Base-by-base conservation (phyloP, 2,329 filamentous ascomycete species). In the Macrophomina phaseolina region DNA sequence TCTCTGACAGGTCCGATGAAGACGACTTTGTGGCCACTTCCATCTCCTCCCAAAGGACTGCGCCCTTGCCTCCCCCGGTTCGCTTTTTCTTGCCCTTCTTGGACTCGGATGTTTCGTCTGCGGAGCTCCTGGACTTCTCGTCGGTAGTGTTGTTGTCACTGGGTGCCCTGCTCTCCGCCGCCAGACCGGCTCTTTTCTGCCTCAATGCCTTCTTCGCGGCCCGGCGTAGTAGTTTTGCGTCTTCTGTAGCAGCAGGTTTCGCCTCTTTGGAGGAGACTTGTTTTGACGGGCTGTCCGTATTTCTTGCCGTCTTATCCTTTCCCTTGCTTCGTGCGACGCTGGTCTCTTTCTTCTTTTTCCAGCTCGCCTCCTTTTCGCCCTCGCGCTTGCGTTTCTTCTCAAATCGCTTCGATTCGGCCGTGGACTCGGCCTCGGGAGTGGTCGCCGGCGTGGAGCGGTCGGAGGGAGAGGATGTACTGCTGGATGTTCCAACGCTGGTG, bases 351-450 rank as follows among this genome's bases (percentile, higher is more conserved):
- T 68, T 49, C 63, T 68, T 71, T 58, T 72, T 72, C 23, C 55
- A 53, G 51, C 69, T 60, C 4, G 66, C 2, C 18, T 69, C 69
- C 7, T 68, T 69, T 12, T 67, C 67, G 3, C 32, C 38, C 12
- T 66, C 70, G 9, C 70, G 69, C 69, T 77, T 78, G 60, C 73
- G 73, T 68, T 78, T 78, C 30, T 69, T 69, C 40, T 61, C 55
- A 18, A 40, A 46, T 12, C 14, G 28, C 16, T 34, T 49, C 30
- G 42, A 40, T 40, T 51, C 46, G 1, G n/a, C 18, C 42, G 52
- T 12, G 16, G 53, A 28, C 34, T 56, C 58, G 8, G 32, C 52
- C 12, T 67, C 65, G 18, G 56, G 51, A 5, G 64, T 64, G 16
- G 53, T 67, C 7, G 65, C 67, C 14, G 60, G 45, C 34, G 68